Evolutionary conservation across 352 stramenopile species (phyloP).

Genomic region (Thalassiosira exigua): DNA sequence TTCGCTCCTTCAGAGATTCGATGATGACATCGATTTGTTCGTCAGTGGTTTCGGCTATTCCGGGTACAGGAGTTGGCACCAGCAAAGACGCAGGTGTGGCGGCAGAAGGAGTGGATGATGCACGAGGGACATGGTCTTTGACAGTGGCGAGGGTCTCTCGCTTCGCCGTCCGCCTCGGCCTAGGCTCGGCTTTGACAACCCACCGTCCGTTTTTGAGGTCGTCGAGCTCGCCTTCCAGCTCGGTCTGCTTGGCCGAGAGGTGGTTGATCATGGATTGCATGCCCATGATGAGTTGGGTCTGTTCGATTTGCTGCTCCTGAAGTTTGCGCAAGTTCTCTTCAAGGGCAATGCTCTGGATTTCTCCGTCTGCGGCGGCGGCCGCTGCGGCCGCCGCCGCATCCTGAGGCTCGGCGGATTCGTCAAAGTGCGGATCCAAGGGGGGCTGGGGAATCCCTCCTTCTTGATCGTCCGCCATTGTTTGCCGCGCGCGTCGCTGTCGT

Average conservation of each 20-base stretch:
- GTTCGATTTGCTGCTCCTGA: constrained; percentile 5
- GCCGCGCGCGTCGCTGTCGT: no score
- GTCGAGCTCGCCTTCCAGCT: neutral
- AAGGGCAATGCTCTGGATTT: neutral
- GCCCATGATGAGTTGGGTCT: constrained; percentile 6
- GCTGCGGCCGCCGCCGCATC: neutral
- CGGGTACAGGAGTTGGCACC: no score
- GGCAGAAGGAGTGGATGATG: no score
- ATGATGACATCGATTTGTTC: constrained; percentile 42
- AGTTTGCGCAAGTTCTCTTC: neutral
- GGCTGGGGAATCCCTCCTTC: no score
- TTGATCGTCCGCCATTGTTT: no score
- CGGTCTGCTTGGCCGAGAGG: constrained; percentile 1
- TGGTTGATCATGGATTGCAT: constrained; percentile 14
- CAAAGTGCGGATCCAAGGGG: no score
- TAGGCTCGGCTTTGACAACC: neutral
- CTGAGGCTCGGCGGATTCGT: constrained; percentile 17
- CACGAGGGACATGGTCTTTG: no score
- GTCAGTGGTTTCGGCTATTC: constrained; percentile 17
- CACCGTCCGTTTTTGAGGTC: neutral
- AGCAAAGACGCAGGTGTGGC: no score
- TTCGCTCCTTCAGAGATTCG: neutral
- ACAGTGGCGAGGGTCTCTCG: neutral
- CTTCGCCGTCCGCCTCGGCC: neutral
- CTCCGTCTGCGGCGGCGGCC: neutral